Evolutionary conservation across 306 rosid species (phyloP), one percentile per base, ranked within the genome.

Genomic region (Vigna unguiculata): DNA sequence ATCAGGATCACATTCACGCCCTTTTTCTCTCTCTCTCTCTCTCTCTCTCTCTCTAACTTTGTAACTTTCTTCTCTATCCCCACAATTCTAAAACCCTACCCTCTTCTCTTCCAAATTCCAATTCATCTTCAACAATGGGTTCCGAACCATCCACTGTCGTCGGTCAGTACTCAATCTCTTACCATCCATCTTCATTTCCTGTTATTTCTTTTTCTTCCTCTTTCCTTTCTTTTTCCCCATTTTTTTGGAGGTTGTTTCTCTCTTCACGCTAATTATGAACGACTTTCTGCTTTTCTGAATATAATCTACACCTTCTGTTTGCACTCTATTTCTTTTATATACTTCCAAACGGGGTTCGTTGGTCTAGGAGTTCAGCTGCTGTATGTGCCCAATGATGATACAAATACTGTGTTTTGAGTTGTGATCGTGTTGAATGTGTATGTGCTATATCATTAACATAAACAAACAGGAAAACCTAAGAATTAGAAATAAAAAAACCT

Each of bases 101-200:
- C 24, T 76, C 66, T 30, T 60, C 24, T 76, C 66, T 30, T 60
- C 45, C 17, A 14, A 16, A 57, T 20, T 78, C 54, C 54, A 64
- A 79, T 63, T 80, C 82, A 24, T 4, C 78, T 8, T 51, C 88
- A 21, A 9, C 10, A 6, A 93, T 93, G 98, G 90, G 91, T 79
- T 84, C 97, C 30, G 97, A 93, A 72, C 87, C 98, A 48, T 88
- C 98, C 54, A 76, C 77, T 16, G 98, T 93, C 51, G 97, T 91
- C 68, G 96, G 98, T 93, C 78, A 84, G 88, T 71, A 51, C 78
- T 62, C 5, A 32, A 59, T 60, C 22, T 59, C 74, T 61, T 79
- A 51, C 11, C 41, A 13, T 67, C 17, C 53, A 46, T 80, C 45
- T 77, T 76, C 21, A 16, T 69, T 78, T 59, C 16, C 6, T 13